These are phyloP conservation scores for Spatholobus suberectus DNA, from an alignment of 306 rosid genomes.

Conservation along the genomic window DNA sequence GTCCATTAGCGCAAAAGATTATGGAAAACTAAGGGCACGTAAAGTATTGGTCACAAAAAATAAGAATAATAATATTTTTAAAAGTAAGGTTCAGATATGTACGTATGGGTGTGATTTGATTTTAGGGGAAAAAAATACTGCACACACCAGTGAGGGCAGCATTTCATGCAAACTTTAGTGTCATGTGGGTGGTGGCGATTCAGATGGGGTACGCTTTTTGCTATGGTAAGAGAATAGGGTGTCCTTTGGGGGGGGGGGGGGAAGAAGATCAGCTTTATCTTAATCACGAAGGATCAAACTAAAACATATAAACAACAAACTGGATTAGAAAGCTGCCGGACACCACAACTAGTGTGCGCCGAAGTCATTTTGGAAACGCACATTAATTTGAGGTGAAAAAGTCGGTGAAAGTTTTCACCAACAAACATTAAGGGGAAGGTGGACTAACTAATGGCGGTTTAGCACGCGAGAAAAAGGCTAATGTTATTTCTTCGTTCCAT, in stretches of 20 bases:
- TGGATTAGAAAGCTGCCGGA: conserved; percentile 43
- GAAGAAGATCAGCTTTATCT: conserved; percentile 73
- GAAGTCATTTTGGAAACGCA: conserved; percentile 44
- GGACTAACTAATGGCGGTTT: conserved; percentile 16
- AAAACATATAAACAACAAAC: conserved; percentile 43
- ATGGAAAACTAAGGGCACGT: conserved; percentile 44
- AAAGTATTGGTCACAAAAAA: conserved; percentile 25
- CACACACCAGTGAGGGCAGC: not conserved
- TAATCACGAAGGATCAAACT: conserved; percentile 88
- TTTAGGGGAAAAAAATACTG: conserved; percentile 19
- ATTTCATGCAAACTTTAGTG: conserved; percentile 47
- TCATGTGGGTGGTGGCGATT: conserved; percentile 53
- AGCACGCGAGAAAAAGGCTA: not conserved
- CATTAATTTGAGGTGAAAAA: conserved; percentile 18
- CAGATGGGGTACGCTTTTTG: conserved; percentile 34
- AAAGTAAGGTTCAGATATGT: conserved; percentile 24
- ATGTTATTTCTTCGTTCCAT: not conserved
- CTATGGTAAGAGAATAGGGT: conserved; percentile 39
- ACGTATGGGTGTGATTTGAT: conserved; percentile 4
- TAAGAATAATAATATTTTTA: not conserved
- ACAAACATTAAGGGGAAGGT: not conserved
- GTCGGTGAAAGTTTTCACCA: conserved; percentile 24
- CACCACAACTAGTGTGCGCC: conserved; percentile 20
- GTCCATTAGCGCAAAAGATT: conserved; percentile 51
- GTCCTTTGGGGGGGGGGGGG: too few relatives aligned